Conservation (phyloP, 1,139 yeast species). For the Lodderomyces orthopsilosis region DNA sequence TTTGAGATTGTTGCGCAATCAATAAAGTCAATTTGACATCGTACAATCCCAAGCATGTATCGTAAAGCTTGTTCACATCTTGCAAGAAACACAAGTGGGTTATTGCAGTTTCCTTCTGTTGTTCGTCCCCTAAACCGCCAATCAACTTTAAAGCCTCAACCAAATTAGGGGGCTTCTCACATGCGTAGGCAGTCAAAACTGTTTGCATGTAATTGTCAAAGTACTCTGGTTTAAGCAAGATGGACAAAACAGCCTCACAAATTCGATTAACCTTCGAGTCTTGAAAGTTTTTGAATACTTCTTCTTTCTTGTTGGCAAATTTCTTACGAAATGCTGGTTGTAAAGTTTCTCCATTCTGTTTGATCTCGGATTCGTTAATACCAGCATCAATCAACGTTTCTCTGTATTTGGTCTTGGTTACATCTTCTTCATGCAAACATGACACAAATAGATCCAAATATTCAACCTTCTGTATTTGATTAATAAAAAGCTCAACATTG, state of each 20-base stretch:
- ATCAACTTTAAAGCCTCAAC: conserved; percentile 69
- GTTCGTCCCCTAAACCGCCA: conserved; percentile 42
- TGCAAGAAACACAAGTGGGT: conserved; percentile 87
- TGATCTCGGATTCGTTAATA: conserved; percentile 12
- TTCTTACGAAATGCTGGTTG: conserved; percentile 20
- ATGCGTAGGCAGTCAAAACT: conserved; percentile 86
- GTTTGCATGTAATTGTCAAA: conserved; percentile 67
- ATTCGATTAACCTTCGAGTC: conserved; percentile 71
- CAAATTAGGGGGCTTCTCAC: conserved; percentile 85
- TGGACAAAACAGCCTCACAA: conserved; percentile 66
- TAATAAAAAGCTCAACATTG: conserved; percentile 67
- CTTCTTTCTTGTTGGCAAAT: conserved; percentile 32
- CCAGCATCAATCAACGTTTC: conserved; percentile 53
- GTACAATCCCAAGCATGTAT: conserved; percentile 78
- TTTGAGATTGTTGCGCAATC: conserved; percentile 94
- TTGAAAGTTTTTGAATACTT: conserved; percentile 27
- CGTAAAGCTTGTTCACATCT: conserved; percentile 81
- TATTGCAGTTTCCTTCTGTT: conserved; percentile 60
- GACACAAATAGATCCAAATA: conserved; percentile 85
- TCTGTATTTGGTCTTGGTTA: conserved; percentile 73
- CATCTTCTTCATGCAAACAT: conserved; percentile 84
- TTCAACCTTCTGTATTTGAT: conserved; percentile 68
- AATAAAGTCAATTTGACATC: conserved; percentile 76
- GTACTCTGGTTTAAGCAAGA: conserved; percentile 52
- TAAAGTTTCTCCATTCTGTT: conserved; percentile 11